Evolutionary conservation across 164 flowering plant genomes (phyloP), one percentile per base, ranked within the genome.

Genomic region (Litsea cubeba): DNA sequence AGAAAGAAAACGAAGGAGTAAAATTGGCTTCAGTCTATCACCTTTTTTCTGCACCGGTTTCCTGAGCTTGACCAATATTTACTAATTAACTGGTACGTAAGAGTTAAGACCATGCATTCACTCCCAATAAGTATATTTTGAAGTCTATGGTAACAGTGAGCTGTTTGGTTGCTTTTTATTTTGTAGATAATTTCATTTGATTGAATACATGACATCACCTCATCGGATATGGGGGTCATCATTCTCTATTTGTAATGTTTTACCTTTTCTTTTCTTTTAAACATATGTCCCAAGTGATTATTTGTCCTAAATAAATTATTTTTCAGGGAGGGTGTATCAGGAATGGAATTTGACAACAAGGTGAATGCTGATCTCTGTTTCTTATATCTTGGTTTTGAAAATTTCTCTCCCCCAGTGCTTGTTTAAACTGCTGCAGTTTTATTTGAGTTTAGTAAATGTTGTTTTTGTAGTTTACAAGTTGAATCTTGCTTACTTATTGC

Each of bases 291-390:
- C 26, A 46, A 20, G 51, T 71, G 74, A n/a, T 10, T 57, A 17
- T 20, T 15, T n/a, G 22, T 2, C 22, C 51, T 72, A 63, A 24
- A 63, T 15, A 2, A 17, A 32, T 8, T 8, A n/a, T 24, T 35
- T 50, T 50, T 72, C 69, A 93, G 94, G 81, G 82, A 75, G 67
- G 95, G 94, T 35, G 72, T 91, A 62, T 83, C 98, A 70, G 83
- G 87, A 51, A 69, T 93, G 71, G 91, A 90, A 60, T 91, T 93
- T 77, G 96, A 93, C 85, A 77, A 72, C 67, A 85, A 93, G 95
- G 98, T 91, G 76, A 85, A 18, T 65, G 2, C 64, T 64, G 28
- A 69, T 70, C 65, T 22, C 70, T 22, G 26, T 28, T 22, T 75
- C 24, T 12, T 12, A 11, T 50, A 23, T 49, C 6, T 28, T 66